These are phyloP conservation scores for Grosmannia penicillata DNA, from an alignment of 2,329 filamentous ascomycete species.

Conservation along the genomic window DNA sequence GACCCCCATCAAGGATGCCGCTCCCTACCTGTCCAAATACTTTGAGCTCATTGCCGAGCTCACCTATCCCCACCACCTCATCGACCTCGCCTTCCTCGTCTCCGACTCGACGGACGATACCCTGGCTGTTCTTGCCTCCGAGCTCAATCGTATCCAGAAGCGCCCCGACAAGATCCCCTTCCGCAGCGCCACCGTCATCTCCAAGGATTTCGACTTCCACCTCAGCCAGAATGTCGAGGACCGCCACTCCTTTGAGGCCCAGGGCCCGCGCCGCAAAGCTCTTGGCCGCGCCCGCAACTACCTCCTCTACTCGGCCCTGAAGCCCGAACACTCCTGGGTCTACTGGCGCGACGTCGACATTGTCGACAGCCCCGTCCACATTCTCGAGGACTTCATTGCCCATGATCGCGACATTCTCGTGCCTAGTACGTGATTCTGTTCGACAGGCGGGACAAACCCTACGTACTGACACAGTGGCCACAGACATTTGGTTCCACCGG, in stretches of 20 bases:
- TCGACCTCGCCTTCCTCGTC: conserved; percentile 91
- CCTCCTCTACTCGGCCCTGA: conserved; percentile 67
- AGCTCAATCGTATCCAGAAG: conserved; percentile 78
- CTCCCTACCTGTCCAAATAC: conserved; percentile 69
- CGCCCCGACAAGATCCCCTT: conserved; percentile 70
- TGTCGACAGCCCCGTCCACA: conserved; percentile 70
- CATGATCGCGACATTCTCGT: conserved; percentile 89
- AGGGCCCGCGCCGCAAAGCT: conserved; percentile 77
- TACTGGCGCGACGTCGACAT: conserved; percentile 99
- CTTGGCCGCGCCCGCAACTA: conserved; percentile 91
- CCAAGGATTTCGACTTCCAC: conserved; percentile 76
- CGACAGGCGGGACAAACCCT: too few species aligned
- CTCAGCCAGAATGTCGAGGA: conserved; percentile 69
- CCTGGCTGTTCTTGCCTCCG: conserved; percentile 66
- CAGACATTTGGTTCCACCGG: conserved; percentile 97
- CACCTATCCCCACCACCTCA: conserved; percentile 86
- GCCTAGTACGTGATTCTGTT: conserved; percentile 54
- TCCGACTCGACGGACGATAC: conserved; percentile 91
- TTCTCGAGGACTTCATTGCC: conserved; percentile 88
- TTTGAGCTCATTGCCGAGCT: conserved; percentile 85
- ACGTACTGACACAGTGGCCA: conserved; percentile 7
- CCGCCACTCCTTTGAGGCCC: conserved; percentile 72
- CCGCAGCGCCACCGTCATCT: conserved; percentile 66
- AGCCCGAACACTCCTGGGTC: conserved; percentile 93
- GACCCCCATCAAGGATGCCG: conserved; percentile 83